These are phyloP conservation scores for Deakozyma indianensis DNA, from an alignment of 805 yeast genomes.

Conservation along the genomic window DNA sequence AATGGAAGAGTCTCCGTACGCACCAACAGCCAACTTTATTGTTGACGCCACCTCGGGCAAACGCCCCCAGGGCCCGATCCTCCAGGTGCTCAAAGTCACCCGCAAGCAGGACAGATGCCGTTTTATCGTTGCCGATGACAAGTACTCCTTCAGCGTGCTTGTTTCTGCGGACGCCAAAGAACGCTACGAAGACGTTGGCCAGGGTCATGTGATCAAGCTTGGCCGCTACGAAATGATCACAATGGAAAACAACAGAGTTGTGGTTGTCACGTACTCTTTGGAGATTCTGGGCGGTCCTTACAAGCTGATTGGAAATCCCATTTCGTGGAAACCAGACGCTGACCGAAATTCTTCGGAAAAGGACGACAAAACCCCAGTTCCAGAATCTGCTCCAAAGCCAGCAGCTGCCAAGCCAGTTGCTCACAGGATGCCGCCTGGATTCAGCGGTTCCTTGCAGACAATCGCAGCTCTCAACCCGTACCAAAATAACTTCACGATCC, in stretches of 20 bases:
- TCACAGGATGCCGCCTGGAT: not conserved
- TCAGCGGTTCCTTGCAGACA: constrained; percentile 24
- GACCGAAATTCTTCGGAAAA: not conserved
- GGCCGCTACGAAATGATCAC: not conserved
- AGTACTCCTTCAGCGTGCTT: not conserved
- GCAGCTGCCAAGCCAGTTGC: not conserved
- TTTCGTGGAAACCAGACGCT: not conserved
- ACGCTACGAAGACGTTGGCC: not conserved
- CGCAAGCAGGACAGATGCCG: not conserved
- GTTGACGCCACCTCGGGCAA: not conserved
- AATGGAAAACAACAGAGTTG: not conserved
- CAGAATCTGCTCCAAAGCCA: not conserved
- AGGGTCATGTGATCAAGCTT: not conserved
- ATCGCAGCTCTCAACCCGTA: constrained; percentile 86
- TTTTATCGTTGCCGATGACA: not conserved
- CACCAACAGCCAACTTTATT: not conserved
- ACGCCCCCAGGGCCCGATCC: not conserved
- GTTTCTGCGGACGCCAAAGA: not conserved
- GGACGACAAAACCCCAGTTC: not conserved
- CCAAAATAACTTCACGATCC: constrained; percentile 81
- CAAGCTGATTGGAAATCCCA: not conserved
- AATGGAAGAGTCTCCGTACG: not conserved
- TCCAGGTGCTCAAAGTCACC: not conserved
- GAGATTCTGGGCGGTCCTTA: constrained; percentile 1
- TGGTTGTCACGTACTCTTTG: not conserved